Conservation (phyloP, 495 filamentous ascomycete genomes). For the Lindgomyces ingoldianus region DNA sequence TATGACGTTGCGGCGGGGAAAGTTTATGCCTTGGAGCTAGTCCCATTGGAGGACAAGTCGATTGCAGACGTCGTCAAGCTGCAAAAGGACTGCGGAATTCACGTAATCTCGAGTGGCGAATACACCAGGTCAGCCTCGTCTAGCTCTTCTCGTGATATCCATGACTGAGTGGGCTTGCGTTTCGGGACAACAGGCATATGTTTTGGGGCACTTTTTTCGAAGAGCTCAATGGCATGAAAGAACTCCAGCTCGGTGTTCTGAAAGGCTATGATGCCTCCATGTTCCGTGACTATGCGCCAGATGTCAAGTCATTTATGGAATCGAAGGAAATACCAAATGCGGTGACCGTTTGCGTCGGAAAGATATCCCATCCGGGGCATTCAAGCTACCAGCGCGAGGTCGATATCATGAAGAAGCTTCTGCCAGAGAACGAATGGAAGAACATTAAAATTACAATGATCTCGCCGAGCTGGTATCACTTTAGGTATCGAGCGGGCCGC, state of each 20-base stretch:
- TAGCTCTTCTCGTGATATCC: too few relatives aligned
- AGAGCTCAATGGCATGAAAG: constrained; percentile 44
- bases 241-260: constrained; percentile 40
- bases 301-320: constrained; percentile 44
- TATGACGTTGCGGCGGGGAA: constrained; percentile 42
- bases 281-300: constrained; percentile 46
- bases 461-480: constrained; percentile 43
- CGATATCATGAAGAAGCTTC: constrained; percentile 42
- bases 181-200: constrained; percentile 24
- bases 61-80: constrained; percentile 44
- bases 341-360: constrained; percentile 43
- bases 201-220: constrained; percentile 45
- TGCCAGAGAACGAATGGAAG: constrained; percentile 42
- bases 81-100: constrained; percentile 42
- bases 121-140: constrained; percentile 30
- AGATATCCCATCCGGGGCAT: constrained; percentile 42
- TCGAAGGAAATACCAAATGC: constrained; percentile 43
- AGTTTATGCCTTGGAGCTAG: constrained; percentile 28
- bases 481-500: constrained; percentile 40
- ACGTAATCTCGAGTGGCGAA: constrained; percentile 42
- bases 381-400: constrained; percentile 41
- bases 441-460: constrained; percentile 46
- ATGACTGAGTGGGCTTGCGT: not conserved
- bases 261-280: constrained; percentile 41
- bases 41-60: constrained; percentile 40